Evolutionary conservation across 192 early-diverging fungal species (phyloP), one percentile per base, ranked within the genome.

Genomic region (Coemansia sp.): DNA sequence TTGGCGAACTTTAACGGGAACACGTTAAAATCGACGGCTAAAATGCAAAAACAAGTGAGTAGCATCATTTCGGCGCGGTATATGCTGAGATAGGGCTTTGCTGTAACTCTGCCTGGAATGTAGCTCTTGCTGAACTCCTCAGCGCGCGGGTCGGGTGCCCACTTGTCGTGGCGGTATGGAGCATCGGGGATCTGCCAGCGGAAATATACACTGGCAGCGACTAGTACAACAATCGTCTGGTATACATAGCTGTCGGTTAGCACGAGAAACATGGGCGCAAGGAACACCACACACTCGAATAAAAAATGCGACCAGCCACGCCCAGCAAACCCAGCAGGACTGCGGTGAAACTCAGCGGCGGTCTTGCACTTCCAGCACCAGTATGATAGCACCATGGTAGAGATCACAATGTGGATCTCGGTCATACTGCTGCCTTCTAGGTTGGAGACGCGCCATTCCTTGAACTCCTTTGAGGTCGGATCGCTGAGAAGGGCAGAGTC

Each of bases 1-100:
- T 99, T 99, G 48, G 94, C 94, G 74, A 90, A 96, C 17, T 87
- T 76, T 37, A 94, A 85, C 3, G 95, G 95, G 70, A 99, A 97
- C 29, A 94, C 85, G 17, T 86, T 79, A 76, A 99, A 99, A 79
- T 99, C 97, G 1, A 99, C 95, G 0, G 95, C 95, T 5, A 99
- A 84, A 70, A 99, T 99, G 14, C 91, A 87, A 34, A 93, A 86
- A 62, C 92, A 92, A 15, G 92, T 94, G 46, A 91, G 64, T 45
- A 91, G 81, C 89, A 94, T 92, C 81, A 91, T 90, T 17, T 84
- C 78, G 9, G 89, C 88, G n/a, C 92, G 87, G 75, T 91, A 92
- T 1, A 87, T 87, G 36, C 87, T 90, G 75, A 93, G 63, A 39
- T 88, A 91, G 15, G 77, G 17, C 63, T 84, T 84, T 21, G 77